Percentiles rank a stretch among this genome's conserved stretches.
Evolutionary conservation across 257 asterid species (phyloP).

Genomic region (Ehretia macrophylla): DNA sequence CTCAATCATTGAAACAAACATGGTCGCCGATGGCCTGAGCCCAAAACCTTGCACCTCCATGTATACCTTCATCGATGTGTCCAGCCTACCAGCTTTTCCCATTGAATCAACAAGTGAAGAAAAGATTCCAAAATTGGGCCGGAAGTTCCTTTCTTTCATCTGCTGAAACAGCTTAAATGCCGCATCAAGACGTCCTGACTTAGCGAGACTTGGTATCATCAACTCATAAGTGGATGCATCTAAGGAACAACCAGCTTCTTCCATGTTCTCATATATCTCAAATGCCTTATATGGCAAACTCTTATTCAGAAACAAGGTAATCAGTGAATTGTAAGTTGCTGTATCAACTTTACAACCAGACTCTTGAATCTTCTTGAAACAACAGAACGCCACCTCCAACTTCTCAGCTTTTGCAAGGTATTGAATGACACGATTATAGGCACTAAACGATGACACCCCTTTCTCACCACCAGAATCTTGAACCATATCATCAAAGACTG

Average conservation of each 20-base stretch:
- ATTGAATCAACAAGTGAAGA: constrained; percentile 44
- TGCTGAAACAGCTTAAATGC: constrained; percentile 46
- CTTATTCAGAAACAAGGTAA: constrained; percentile 68
- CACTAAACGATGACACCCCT: constrained; percentile 39
- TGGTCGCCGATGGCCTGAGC: constrained; percentile 78
- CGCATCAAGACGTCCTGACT: constrained; percentile 87
- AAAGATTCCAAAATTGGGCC: constrained; percentile 34
- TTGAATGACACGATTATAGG: constrained; percentile 81
- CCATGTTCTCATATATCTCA: constrained; percentile 86
- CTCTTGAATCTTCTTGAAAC: constrained; percentile 90
- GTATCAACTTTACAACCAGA: constrained; percentile 65
- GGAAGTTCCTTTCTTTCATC: constrained; percentile 41
- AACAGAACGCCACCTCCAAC: constrained; percentile 87
- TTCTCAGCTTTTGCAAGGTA: constrained; percentile 88
- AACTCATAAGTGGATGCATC: constrained; percentile 82
- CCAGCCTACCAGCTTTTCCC: constrained; percentile 69
- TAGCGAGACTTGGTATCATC: constrained; percentile 88
- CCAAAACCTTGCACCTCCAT: constrained; percentile 92
- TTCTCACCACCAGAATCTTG: constrained; percentile 39
- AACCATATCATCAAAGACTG: constrained; percentile 86
- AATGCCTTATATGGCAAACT: constrained; percentile 92
- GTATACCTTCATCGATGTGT: constrained; percentile 78
- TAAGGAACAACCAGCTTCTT: constrained; percentile 73
- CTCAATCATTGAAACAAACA: constrained; percentile 77
- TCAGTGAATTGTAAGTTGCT: constrained; percentile 69